Evolutionary conservation across 2,329 filamentous ascomycete species (phyloP).

Genomic region (Arthrobotrys entomopaga): DNA sequence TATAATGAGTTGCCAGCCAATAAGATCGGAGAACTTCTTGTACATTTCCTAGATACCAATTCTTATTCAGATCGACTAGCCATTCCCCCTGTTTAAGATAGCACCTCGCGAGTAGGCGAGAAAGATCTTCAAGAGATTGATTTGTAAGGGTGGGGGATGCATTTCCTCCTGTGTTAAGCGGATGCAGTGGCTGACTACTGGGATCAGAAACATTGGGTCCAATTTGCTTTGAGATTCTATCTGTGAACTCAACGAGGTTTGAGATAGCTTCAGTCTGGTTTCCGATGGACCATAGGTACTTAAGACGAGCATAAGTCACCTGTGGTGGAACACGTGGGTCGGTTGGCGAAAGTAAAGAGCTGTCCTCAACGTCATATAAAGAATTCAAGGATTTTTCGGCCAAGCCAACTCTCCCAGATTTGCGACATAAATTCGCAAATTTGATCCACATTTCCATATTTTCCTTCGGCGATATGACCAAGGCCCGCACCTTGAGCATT

Average conservation of each 20-base stretch:
- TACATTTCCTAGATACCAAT: slow-evolving; percentile 83
- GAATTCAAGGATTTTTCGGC: slow-evolving; percentile 95
- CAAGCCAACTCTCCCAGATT: slow-evolving; percentile 91
- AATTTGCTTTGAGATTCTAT: slow-evolving; percentile 70
- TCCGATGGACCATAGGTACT: slow-evolving; percentile 92
- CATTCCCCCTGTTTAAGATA: slow-evolving; percentile 97
- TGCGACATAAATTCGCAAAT: slow-evolving; percentile 96
- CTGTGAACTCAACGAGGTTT: slow-evolving; percentile 72
- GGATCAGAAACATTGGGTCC: slow-evolving; percentile 55
- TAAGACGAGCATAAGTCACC: slow-evolving; percentile 95
- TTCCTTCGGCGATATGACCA: slow-evolving; percentile 90
- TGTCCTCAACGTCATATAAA: slow-evolving; percentile 77
- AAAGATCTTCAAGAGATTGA: slow-evolving; percentile 67
- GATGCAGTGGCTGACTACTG: slow-evolving; percentile 23
- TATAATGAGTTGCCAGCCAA: slow-evolving; percentile 89
- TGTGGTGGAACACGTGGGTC: slow-evolving; percentile 72
- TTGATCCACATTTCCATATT: slow-evolving; percentile 99
- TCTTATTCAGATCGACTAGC: slow-evolving; percentile 84
- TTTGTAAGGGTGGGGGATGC: slow-evolving; percentile 56
- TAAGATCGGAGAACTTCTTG: slow-evolving; percentile 92
- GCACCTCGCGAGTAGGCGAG: slow-evolving; percentile 86
- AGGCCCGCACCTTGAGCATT: slow-evolving; percentile 91
- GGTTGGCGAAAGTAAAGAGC: slow-evolving; percentile 62
- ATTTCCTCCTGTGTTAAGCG: slow-evolving; percentile 26
- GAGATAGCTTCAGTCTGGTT: slow-evolving; percentile 72